Base-by-base conservation (phyloP, 441 rosid species). In the Jatropha multifida region DNA sequence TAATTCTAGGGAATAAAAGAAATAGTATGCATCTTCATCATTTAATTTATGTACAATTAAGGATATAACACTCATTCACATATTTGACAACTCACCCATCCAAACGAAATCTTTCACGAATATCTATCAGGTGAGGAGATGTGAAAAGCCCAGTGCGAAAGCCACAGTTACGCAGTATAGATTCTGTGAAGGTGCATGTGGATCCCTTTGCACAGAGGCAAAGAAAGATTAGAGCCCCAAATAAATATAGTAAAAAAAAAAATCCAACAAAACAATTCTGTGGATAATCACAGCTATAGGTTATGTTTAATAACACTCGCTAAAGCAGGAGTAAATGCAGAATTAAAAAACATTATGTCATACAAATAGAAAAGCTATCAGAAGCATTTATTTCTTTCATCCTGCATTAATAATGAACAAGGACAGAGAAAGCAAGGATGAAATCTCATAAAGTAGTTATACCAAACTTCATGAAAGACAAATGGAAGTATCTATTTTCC, bases 71-170 rank as follows among this genome's bases (percentile, higher is more conserved):
- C 18, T 27, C 9, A 73, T n/a, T 65, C 6, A 4, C 5, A 17
- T 59, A 73, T 27, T 58, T 20, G 37, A 62, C 74, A 74, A 77
- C 88, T 83, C 76, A 96, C 98, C 99, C 98, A 77, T 91, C 86
- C 82, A 96, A 85, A 64, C 93, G 93, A 86, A 96, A 94, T 77
- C 99, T 88, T 88, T 96, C 98, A 14, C 98, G 86, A 77, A 96
- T 89, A 87, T 94, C 96, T 62, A 94, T 90, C 81, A 96, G 97
- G 81, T 94, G 99, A 81, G 99, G 99, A 59, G 99, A 96, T 13
- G 96, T 92, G 84, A 96, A 96, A 78, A 96, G 88, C 67, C 99
- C 99, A 49, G 99, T 94, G 69, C 81, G 90, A 79, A 92, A 92
- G 71, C 98, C 97, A 78, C 91, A 92, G 75, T 87, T 89, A 52